A percentile compares a stretch with the other conserved stretches of the same genome.
These are phyloP conservation scores for Blumeriella jaapii DNA, from an alignment of 2,329 filamentous ascomycete species.

Conservation along the genomic window DNA sequence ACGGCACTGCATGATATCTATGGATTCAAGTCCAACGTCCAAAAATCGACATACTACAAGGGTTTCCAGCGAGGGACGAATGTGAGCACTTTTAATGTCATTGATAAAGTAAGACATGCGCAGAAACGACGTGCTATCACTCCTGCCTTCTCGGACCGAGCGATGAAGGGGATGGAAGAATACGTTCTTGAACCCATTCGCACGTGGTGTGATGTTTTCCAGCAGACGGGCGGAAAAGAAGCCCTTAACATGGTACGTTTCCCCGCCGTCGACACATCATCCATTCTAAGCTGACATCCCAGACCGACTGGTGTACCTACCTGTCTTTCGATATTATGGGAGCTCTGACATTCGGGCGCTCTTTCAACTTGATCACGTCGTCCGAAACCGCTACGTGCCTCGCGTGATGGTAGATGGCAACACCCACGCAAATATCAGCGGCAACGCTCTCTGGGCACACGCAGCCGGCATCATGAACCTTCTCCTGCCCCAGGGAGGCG, in stretches of 20 bases:
- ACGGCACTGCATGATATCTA: slow-evolving; percentile 57
- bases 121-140: slow-evolving; percentile 53
- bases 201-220: slow-evolving; percentile 25
- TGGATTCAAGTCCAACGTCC: slow-evolving; percentile 49
- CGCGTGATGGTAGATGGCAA: slow-evolving; percentile 51
- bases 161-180: slow-evolving; percentile 25
- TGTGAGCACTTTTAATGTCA: slow-evolving; percentile 61
- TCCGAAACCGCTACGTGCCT: slow-evolving; percentile 57
- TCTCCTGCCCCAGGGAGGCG: too few species aligned
- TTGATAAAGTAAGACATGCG: slow-evolving; percentile 56
- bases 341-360: slow-evolving; percentile 38
- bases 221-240: slow-evolving; percentile 32
- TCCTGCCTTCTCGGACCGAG: slow-evolving; percentile 46
- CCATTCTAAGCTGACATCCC: too few species aligned
- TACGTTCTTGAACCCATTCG: slow-evolving; percentile 28
- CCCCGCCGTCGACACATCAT: slow-evolving; percentile 47
- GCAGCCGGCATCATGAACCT: too few species aligned
- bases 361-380: slow-evolving; percentile 47
- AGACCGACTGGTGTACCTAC: slow-evolving; percentile 33
- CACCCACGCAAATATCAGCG: slow-evolving; percentile 57
- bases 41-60: slow-evolving; percentile 63
- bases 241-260: slow-evolving; percentile 35
- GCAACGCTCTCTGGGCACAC: slow-evolving; percentile 55
- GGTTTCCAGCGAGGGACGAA: slow-evolving; percentile 57
- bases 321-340: slow-evolving; percentile 40